A percentile compares a stretch with the other conserved stretches of the same genome.
Evolutionary conservation across 768 basidiomycete species (phyloP).

Genomic region (Termitomyces sp.): DNA sequence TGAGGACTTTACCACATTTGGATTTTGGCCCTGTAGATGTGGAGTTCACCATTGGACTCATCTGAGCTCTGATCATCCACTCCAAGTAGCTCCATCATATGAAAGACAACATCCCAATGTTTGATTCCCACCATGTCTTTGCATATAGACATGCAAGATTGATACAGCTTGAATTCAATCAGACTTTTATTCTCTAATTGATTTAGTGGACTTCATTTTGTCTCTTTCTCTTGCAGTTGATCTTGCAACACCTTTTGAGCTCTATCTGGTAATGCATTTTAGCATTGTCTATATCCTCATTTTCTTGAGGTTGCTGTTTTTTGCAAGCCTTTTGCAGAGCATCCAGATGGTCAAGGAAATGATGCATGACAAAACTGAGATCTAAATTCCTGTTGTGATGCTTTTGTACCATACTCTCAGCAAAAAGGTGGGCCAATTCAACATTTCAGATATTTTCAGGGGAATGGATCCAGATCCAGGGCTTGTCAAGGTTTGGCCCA

Average conservation of each 20-base stretch:
- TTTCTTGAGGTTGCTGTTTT: too few species aligned
- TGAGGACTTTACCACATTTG: background rate
- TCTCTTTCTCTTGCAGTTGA: background rate
- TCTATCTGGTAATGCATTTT: too few species aligned
- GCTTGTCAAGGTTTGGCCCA: background rate
- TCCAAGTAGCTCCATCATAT: background rate
- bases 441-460: background rate
- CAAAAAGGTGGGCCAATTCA: background rate
- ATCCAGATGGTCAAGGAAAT: too few species aligned
- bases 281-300: too few species aligned
- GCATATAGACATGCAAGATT: background rate
- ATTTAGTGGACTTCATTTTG: background rate
- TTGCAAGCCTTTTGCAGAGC: too few species aligned
- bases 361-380: too few species aligned
- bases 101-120: background rate
- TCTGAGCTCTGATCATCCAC: constrained; percentile 2
- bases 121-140: background rate
- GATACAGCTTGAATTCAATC: background rate
- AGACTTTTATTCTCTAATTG: background rate
- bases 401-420: background rate
- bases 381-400: too few species aligned
- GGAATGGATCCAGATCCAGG: background rate
- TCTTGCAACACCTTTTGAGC: too few species aligned
- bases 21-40: background rate
- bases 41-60: background rate